Percentiles rank a stretch among this genome's conserved stretches.
phyloP scores from a whole-genome alignment of 78 protist genomes.

The Planoprotostelium fungivorum region DNA sequence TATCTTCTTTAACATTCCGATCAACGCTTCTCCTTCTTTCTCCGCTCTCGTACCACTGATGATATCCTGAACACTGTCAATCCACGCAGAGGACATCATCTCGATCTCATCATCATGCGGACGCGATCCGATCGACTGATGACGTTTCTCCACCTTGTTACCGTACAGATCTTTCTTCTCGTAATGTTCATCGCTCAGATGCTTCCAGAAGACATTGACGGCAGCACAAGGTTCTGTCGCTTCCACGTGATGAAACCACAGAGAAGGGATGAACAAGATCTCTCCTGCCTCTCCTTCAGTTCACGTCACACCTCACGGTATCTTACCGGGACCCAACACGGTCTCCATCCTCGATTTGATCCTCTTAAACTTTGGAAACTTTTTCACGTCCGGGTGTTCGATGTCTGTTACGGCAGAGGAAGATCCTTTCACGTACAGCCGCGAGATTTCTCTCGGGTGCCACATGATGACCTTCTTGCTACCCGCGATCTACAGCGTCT shows the following conservation, averaged over 20 bases:
- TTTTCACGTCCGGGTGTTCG: background rate
- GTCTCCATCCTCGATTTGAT: background rate
- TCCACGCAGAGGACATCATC: background rate
- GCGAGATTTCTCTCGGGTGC: background rate
- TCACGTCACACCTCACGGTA: background rate
- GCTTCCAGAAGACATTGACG: slow-evolving; percentile 10
- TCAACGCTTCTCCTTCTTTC: background rate
- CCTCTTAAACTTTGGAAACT: background rate
- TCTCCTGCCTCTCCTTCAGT: background rate
- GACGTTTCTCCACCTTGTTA: slow-evolving; percentile 2
- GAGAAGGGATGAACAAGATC: slow-evolving; percentile 15
- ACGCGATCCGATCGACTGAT: too few species aligned
- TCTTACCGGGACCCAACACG: background rate
- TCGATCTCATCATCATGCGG: background rate
- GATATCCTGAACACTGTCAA: background rate
- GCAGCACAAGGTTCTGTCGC: slow-evolving; percentile 12
- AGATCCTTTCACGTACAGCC: slow-evolving; percentile 13
- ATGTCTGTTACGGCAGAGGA: slow-evolving; percentile 5
- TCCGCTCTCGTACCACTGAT: background rate
- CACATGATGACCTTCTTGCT: slow-evolving; percentile 5
- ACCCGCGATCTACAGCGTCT: slow-evolving; percentile 3
- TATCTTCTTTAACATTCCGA: background rate
- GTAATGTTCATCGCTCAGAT: slow-evolving; percentile 15
- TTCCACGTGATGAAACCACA: slow-evolving; percentile 20
- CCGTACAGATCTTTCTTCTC: slow-evolving; percentile 20